Evolutionary conservation across 2,329 filamentous ascomycete species (phyloP).

Genomic region (Pseudogymnoascus sp.): DNA sequence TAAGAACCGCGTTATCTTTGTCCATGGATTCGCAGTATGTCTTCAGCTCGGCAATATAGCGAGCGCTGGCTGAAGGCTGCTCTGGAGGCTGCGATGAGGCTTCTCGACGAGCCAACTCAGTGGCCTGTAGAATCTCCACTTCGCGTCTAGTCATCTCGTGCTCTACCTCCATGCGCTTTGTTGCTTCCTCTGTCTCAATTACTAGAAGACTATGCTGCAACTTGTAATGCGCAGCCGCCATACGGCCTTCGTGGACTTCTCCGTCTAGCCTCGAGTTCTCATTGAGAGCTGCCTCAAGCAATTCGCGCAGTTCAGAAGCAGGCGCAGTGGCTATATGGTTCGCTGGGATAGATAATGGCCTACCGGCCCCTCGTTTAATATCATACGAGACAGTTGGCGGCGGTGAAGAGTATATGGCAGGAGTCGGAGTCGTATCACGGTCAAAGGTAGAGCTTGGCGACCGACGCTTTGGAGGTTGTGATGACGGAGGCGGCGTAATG

Average conservation of each 20-base stretch:
- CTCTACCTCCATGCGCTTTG: slow-evolving; percentile 82
- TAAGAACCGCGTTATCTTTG: slow-evolving; percentile 56
- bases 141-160: slow-evolving; percentile 86
- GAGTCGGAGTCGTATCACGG: slow-evolving; percentile 16
- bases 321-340: slow-evolving; percentile 46
- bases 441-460: slow-evolving; percentile 5
- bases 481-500: slow-evolving; percentile 57
- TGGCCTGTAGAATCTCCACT: slow-evolving; percentile 71
- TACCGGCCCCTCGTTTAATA: slow-evolving; percentile 15
- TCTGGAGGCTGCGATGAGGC: slow-evolving; percentile 30
- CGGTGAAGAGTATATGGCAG: slow-evolving; percentile 22
- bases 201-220: slow-evolving; percentile 78
- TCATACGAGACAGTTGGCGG: slow-evolving; percentile 22
- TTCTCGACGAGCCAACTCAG: slow-evolving; percentile 60
- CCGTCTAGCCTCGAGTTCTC: slow-evolving; percentile 46
- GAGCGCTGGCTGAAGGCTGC: slow-evolving; percentile 42
- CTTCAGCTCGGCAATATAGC: slow-evolving; percentile 52
- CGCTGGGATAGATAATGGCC: slow-evolving; percentile 20
- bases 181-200: slow-evolving; percentile 75
- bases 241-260: slow-evolving; percentile 57
- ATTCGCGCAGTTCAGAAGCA: slow-evolving; percentile 46
- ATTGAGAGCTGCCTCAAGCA: slow-evolving; percentile 46
- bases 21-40: slow-evolving; percentile 57
- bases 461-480: slow-evolving; percentile 38
- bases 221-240: slow-evolving; percentile 83